Evolutionary conservation across 164 flowering plant species (phyloP).

Genomic region (Litsea cubeba): DNA sequence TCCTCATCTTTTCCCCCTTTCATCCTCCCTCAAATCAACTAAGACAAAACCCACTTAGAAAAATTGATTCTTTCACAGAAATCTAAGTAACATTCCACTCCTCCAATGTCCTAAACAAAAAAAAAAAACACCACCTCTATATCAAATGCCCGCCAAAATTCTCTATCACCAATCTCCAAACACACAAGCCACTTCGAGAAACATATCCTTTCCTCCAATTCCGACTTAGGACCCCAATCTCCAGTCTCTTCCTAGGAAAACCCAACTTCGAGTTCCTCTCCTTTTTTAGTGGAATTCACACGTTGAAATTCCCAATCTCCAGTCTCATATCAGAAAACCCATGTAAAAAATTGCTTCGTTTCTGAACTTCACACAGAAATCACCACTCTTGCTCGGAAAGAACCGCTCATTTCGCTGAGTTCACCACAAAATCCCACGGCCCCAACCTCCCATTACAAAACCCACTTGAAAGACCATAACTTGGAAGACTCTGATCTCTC

Average conservation of each 20-base stretch:
- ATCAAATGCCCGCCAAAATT: neutral
- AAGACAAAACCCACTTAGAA: slow-evolving; percentile 1
- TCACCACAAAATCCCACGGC: neutral
- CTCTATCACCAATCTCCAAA: neutral
- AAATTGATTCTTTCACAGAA: neutral
- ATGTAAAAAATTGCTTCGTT: neutral
- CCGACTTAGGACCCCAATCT: no score
- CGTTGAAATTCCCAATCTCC: neutral
- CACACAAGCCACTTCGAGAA: neutral
- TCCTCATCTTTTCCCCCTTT: slow-evolving; percentile 49
- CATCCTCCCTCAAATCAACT: slow-evolving; percentile 24
- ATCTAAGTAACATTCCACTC: neutral
- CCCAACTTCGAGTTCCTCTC: no score
- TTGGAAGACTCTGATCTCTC: no score
- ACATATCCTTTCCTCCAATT: neutral
- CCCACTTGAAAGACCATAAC: neutral
- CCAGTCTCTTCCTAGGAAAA: no score
- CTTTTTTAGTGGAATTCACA: neutral
- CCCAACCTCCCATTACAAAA: neutral
- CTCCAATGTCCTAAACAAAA: neutral
- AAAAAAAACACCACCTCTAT: neutral
- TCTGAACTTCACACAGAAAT: neutral
- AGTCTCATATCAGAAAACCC: neutral
- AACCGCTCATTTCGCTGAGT: neutral
- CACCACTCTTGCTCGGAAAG: neutral